Evolutionary conservation across 148 eudicot genomes (phyloP).

Genomic region (Rhododendron simsii): DNA sequence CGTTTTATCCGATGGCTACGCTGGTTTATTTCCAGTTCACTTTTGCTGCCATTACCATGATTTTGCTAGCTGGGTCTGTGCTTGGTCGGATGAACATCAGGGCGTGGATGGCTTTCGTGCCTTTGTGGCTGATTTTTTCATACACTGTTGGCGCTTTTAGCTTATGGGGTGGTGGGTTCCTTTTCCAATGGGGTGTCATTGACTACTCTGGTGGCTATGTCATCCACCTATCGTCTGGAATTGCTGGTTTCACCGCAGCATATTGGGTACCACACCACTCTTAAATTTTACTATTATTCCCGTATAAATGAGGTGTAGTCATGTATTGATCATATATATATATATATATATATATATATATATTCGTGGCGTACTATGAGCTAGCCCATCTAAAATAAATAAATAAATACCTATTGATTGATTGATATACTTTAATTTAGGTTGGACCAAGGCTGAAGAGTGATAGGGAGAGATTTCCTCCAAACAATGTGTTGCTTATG

Average conservation of each 20-base stretch:
- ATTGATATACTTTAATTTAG: background rate
- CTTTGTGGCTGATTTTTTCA: conserved; percentile 31
- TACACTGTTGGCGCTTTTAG: conserved; percentile 38
- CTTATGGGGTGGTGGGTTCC: conserved; percentile 39
- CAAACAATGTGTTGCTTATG: conserved; percentile 33
- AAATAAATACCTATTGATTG: background rate
- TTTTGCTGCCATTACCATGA: conserved; percentile 32
- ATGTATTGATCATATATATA: too few species aligned
- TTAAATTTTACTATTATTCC: background rate
- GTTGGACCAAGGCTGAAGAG: conserved; percentile 35
- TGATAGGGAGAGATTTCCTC: conserved; percentile 35
- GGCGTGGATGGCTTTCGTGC: conserved; percentile 48
- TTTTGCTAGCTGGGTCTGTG: conserved; percentile 35
- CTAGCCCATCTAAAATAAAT: background rate
- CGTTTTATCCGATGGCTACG: conserved; percentile 30
- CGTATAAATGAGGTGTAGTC: too few species aligned
- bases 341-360: too few species aligned
- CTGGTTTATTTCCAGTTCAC: conserved; percentile 35
- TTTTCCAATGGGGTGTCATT: conserved; percentile 41
- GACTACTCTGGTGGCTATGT: conserved; percentile 43
- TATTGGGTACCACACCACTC: conserved; percentile 25
- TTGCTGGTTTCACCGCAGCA: conserved; percentile 39
- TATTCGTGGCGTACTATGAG: too few species aligned
- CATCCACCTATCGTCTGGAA: conserved; percentile 33
- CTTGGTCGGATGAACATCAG: conserved; percentile 33